phyloP scores from a whole-genome alignment of 2,329 filamentous ascomycete genomes.

The Aspergillus sp. region DNA sequence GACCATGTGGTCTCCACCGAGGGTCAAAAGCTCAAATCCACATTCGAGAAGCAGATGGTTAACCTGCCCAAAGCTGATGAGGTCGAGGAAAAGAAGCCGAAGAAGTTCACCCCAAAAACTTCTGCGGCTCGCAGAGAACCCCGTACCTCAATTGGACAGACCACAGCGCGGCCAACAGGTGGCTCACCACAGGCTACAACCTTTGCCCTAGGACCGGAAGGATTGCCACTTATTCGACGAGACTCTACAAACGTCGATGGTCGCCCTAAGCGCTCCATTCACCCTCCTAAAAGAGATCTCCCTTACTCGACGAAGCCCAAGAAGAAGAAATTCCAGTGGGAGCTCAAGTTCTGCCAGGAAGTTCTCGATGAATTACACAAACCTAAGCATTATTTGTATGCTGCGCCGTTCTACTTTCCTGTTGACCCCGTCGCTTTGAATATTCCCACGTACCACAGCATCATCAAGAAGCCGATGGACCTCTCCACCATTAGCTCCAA shows the following conservation, averaged over 20 bases:
- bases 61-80: conserved; percentile 58
- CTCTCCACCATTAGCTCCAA: conserved; percentile 77
- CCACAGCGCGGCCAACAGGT: conserved; percentile 34
- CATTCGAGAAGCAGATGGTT: conserved; percentile 61
- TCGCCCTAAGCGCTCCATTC: conserved; percentile 89
- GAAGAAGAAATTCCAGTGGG: conserved; percentile 83
- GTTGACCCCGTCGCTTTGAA: conserved; percentile 93
- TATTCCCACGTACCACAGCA: conserved; percentile 87
- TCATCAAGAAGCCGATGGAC: conserved; percentile 98
- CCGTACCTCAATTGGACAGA: conserved; percentile 43
- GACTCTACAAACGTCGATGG: conserved; percentile 77
- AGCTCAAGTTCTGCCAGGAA: conserved; percentile 86
- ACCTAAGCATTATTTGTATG: conserved; percentile 65
- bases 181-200: conserved; percentile 50
- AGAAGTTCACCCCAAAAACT: conserved; percentile 45
- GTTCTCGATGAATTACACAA: conserved; percentile 76
- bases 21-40: conserved; percentile 60
- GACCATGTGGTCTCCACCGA: conserved; percentile 71
- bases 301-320: conserved; percentile 85
- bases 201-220: conserved; percentile 76
- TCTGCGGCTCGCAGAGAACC: conserved; percentile 51
- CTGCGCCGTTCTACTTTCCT: conserved; percentile 74
- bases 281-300: conserved; percentile 90
- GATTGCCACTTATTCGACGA: conserved; percentile 78
- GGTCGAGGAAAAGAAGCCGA: conserved; percentile 63